Evolutionary conservation across 2,329 filamentous ascomycete species (phyloP), one percentile per base, ranked within the genome.

Genomic region (Aureobasidium sp.): DNA sequence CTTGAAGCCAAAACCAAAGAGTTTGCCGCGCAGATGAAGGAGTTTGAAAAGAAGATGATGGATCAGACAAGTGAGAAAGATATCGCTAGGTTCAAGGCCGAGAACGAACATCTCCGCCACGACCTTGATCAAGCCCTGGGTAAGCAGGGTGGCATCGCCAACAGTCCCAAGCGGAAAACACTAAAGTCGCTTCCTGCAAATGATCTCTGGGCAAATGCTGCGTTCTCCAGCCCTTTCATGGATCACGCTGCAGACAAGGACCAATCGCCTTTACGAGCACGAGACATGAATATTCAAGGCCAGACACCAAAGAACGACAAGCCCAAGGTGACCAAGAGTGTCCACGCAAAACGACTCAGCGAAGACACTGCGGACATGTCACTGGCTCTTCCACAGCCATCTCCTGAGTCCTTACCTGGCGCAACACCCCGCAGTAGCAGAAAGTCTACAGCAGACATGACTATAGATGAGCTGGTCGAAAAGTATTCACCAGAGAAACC

Each of bases 1-100:
- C 85, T 90, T 77, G 88, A 92, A 71, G 78, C 79, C 63, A 81
- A 79, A 68, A 80, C 87, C 59, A 78, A 81, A 1, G 81, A 87
- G 61, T 77, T 89, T 63, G 82, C 85, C 59, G 78, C 80, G 6
- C 81, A 86, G 64, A 81, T 87, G 66, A 76, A 75, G 61, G 76
- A 77, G 13, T 72, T 74, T 20, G 73, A 77, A 51, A 73, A 66
- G 34, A 60, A 69, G 63, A 53, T 71, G 15, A 52, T 59, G 24
- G 55, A 59, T 47, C 51, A 36, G 32, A 56, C 27, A 29, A 44
- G 51, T 10, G 36, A 63, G 20, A 15, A 46, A 5, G 61, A 63
- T 12, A 47, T 47, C 3, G 52, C 52, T 13, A 63, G 39, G 8
- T 59, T 63, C 36, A 52, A 39, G 17, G 24, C 34, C 7, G 52